Evolutionary conservation across 1,284 basidiomycete species (phyloP), one percentile per base, ranked within the genome.

Genomic region (Sporisorium reilianum): DNA sequence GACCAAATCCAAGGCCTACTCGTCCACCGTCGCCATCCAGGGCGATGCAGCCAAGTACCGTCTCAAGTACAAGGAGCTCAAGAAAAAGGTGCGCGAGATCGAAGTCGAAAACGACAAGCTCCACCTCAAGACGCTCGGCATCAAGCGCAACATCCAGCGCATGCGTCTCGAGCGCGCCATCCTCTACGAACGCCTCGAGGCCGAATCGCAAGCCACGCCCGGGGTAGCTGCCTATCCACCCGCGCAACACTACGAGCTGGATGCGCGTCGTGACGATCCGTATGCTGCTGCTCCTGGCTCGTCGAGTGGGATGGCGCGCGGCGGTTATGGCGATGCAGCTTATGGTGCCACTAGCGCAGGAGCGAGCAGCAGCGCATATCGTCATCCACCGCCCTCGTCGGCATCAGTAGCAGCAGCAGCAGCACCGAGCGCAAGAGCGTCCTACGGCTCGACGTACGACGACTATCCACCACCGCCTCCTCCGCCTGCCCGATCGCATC

Each of bases 91-190:
- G 58, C 90, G 90, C 84, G 92, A 94, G 85, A 92, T 95, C 70
- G 93, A 95, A 86, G 86, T 88, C 91, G 93, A 94, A 85, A 94
- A 94, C 85, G 93, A 94, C 87, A 92, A 90, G 86, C 88, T 94
- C 61, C 89, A 92, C 79, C 89, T 91, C 87, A 92, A 92, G 85
- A 89, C 94, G 44, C 87, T 93, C 22, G 88, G 91, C 78, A 90
- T 92, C 49, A 94, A 93, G 85, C 90, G 91, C 78, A 92, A 90
- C 80, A 93, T 95, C 58, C 92, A 94, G 84, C 89, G 93, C 45
- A 91, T 95, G 89, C 91, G 93, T 84, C 88, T 95, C 64, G 93
- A 95, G 85, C 88, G 93, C 87, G 92, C 93, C n/a, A 78, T 82
- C 38, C 74, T 82, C 22, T 81, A 81, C 64, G 80, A 82, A 23